These are phyloP conservation scores for Ganoderma lingzhi DNA, from an alignment of 1,284 basidiomycete species.

Conservation along the genomic window DNA sequence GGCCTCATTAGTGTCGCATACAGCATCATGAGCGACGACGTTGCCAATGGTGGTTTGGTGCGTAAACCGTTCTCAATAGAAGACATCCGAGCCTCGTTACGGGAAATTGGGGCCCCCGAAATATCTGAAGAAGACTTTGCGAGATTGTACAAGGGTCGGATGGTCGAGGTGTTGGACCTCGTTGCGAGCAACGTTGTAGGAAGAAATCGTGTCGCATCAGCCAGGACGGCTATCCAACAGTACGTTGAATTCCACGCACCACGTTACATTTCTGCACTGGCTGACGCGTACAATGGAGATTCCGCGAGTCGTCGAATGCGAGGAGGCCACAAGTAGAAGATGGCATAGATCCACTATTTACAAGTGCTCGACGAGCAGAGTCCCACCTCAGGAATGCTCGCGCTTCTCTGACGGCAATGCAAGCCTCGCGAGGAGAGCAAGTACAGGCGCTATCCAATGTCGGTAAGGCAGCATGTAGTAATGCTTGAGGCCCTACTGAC, in stretches of 20 bases:
- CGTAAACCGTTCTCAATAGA: neutral
- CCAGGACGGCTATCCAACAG: constrained; percentile 25
- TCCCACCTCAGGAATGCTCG: constrained; percentile 22
- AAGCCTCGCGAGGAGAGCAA: constrained; percentile 14
- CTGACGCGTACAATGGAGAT: neutral
- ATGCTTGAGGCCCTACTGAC: neutral
- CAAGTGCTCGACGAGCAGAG: constrained; percentile 15
- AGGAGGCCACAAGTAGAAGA: neutral
- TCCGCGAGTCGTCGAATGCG: neutral
- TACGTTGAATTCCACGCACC: constrained; percentile 15
- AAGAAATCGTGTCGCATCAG: constrained; percentile 12
- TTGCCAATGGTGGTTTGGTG: neutral
- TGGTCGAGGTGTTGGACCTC: constrained; percentile 28
- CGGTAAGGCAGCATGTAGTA: neutral
- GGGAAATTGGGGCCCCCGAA: neutral
- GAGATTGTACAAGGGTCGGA: constrained; percentile 32
- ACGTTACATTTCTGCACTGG: neutral
- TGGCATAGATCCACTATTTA: constrained; percentile 19
- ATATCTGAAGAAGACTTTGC: constrained; percentile 21
- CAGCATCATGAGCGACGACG: neutral
- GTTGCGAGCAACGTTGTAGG: constrained; percentile 28
- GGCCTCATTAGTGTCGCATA: neutral
- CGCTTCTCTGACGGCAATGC: constrained; percentile 9
- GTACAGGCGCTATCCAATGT: neutral
- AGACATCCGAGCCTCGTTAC: neutral